phyloP scores from a whole-genome alignment of 305 asterid species.

The Solanum hybrid region DNA sequence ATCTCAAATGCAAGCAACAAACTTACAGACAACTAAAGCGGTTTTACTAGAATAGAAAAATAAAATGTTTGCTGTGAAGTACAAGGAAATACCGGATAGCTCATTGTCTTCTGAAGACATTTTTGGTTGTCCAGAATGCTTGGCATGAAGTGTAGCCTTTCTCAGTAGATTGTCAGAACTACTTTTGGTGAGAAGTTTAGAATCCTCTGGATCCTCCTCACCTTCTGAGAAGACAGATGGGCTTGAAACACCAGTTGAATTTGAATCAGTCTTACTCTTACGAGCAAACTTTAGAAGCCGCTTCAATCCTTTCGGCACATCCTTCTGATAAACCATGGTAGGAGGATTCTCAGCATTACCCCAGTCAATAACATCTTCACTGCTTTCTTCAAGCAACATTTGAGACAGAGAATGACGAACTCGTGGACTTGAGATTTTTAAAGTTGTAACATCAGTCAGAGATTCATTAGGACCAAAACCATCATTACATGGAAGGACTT shows the following conservation, averaged over 20 bases:
- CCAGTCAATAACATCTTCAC: slow-evolving; percentile 74
- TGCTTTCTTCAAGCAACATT: slow-evolving; percentile 91
- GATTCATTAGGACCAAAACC: slow-evolving; percentile 31
- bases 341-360: slow-evolving; percentile 95
- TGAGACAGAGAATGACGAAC: slow-evolving; percentile 94
- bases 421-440: slow-evolving; percentile 56
- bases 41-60: not conserved
- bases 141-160: slow-evolving; percentile 72
- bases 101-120: slow-evolving; percentile 14
- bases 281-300: slow-evolving; percentile 92
- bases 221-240: slow-evolving; percentile 85
- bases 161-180: slow-evolving; percentile 58
- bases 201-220: slow-evolving; percentile 81
- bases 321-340: slow-evolving; percentile 61
- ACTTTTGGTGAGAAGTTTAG: slow-evolving; percentile 43
- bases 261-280: slow-evolving; percentile 69
- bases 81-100: slow-evolving; percentile 34
- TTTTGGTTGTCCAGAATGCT: slow-evolving; percentile 43
- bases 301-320: slow-evolving; percentile 88
- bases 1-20: not conserved
- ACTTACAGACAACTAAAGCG: not conserved
- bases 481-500: slow-evolving; percentile 24
- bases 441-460: slow-evolving; percentile 32
- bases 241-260: slow-evolving; percentile 69
- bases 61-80: not conserved